Evolutionary conservation across 1,139 yeast genomes (phyloP).

Genomic region (Barnettozyma hawaiiensis): DNA sequence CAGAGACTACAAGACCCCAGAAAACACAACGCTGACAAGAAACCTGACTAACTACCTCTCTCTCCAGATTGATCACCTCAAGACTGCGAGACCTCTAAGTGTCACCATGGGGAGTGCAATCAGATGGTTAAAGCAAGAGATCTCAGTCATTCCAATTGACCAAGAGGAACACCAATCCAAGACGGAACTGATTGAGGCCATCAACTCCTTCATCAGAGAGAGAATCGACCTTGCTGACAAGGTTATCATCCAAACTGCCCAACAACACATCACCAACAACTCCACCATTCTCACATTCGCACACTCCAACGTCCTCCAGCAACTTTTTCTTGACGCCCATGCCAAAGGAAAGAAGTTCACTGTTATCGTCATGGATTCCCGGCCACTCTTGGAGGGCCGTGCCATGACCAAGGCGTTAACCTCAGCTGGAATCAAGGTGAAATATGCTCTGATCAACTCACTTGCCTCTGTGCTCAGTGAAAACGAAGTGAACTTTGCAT

Average conservation of each 20-base stretch:
- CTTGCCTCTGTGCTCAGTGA: conserved; percentile 74
- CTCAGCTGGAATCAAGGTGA: conserved; percentile 51
- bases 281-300: conserved; percentile 86
- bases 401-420: conserved; percentile 61
- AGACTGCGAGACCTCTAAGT: conserved; percentile 85
- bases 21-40: conserved; percentile 78
- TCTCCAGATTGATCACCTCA: conserved; percentile 91
- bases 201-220: conserved; percentile 79
- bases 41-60: conserved; percentile 84
- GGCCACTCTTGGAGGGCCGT: conserved; percentile 93
- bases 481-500: conserved; percentile 66
- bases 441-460: conserved; percentile 75
- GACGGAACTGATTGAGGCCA: conserved; percentile 53
- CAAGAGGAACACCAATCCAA: conserved; percentile 72
- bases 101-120: conserved; percentile 98
- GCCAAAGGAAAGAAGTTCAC: conserved; percentile 63
- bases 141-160: conserved; percentile 70
- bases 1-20: conserved; percentile 76
- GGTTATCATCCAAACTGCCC: conserved; percentile 78
- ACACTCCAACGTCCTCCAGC: conserved; percentile 76
- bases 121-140: conserved; percentile 93
- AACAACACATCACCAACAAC: conserved; percentile 68
- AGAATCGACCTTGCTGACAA: conserved; percentile 79
- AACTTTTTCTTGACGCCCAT: conserved; percentile 66
- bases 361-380: conserved; percentile 87